Conservation (phyloP, 139 green algal species). For the Yamagishiella unicocca region DNA sequence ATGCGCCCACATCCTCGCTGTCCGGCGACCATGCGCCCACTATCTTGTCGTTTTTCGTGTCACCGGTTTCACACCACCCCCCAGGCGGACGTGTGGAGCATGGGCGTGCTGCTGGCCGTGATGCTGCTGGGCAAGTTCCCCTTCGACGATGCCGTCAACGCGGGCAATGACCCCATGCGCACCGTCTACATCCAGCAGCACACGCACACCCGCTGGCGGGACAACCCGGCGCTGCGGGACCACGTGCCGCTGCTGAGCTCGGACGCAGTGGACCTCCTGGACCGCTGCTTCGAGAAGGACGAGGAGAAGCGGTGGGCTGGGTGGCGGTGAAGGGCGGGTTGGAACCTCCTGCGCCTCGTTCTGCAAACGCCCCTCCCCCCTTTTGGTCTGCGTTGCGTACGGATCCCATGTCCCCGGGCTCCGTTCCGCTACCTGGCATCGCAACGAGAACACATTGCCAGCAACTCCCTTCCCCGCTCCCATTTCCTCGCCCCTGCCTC, state of each 20-base stretch:
- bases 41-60: too few species aligned
- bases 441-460: too few species aligned
- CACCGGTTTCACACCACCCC: neutral
- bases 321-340: neutral
- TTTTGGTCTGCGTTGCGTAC: too few species aligned
- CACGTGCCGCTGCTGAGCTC: conserved; percentile 50
- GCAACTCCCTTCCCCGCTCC: neutral
- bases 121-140: conserved; percentile 75
- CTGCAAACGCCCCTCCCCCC: too few species aligned
- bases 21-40: too few species aligned
- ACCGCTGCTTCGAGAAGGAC: conserved; percentile 69
- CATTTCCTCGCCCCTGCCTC: neutral
- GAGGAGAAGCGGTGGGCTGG: conserved; percentile 45
- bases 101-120: conserved; percentile 72
- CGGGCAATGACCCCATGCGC: conserved; percentile 37
- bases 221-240: conserved; percentile 46
- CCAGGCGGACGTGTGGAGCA: conserved; percentile 66
- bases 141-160: conserved; percentile 58
- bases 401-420: too few species aligned
- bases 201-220: conserved; percentile 26
- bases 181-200: conserved; percentile 45
- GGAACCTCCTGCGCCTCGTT: too few species aligned
- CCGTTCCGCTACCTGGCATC: too few species aligned
- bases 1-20: too few species aligned
- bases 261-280: conserved; percentile 59